Evolutionary conservation across 768 basidiomycete species (phyloP).

Genomic region (Royoungia palumana): DNA sequence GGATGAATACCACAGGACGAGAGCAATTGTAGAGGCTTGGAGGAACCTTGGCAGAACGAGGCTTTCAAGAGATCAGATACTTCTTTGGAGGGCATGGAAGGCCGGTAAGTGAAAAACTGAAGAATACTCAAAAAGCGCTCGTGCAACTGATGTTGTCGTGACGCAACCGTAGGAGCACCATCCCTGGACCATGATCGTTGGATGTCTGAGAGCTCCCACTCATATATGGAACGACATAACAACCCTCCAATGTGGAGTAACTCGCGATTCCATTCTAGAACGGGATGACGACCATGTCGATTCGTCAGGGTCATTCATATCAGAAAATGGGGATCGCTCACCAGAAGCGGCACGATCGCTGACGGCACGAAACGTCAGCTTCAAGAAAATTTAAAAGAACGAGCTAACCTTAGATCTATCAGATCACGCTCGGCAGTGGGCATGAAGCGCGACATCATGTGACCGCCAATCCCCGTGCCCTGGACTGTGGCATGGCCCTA

Average conservation of each 20-base stretch:
- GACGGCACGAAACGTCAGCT: background rate
- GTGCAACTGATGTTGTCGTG: background rate
- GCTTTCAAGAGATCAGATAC: slow-evolving; percentile 68
- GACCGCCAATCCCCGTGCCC: slow-evolving; percentile 10
- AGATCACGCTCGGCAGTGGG: slow-evolving; percentile 13
- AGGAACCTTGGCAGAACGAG: slow-evolving; percentile 71
- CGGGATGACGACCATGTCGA: too few relatives aligned
- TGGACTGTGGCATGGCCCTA: slow-evolving; percentile 13
- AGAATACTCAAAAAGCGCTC: slow-evolving; percentile 2
- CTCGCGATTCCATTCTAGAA: slow-evolving; percentile 83
- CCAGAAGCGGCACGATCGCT: slow-evolving; percentile 46
- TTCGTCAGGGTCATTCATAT: too few relatives aligned
- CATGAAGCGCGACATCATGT: slow-evolving; percentile 8
- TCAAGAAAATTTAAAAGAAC: too few relatives aligned
- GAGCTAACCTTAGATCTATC: slow-evolving; percentile 9
- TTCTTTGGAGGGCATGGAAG: slow-evolving; percentile 65
- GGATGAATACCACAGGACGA: slow-evolving; percentile 69
- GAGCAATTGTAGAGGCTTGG: slow-evolving; percentile 60
- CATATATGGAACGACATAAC: slow-evolving; percentile 77
- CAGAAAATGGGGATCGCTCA: slow-evolving; percentile 22
- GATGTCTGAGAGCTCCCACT: slow-evolving; percentile 67
- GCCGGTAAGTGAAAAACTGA: too few relatives aligned
- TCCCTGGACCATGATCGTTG: slow-evolving; percentile 19
- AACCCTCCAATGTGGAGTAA: slow-evolving; percentile 82
- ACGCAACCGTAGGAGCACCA: background rate